phyloP scores from a whole-genome alignment of 164 flowering plant species.

The Liquidambar formosana region DNA sequence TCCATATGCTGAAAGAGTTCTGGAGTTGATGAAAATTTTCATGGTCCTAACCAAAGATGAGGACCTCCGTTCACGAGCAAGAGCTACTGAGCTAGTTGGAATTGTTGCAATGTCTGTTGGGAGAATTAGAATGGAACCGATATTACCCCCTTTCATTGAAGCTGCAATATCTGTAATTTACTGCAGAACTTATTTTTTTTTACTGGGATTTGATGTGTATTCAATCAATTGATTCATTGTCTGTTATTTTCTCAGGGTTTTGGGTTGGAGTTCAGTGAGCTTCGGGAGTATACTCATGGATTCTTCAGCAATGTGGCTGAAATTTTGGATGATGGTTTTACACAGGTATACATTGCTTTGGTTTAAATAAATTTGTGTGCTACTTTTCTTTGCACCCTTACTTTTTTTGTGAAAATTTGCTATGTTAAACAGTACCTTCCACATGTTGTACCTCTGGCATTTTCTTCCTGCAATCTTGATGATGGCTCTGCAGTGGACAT shows the following conservation, averaged over 20 bases:
- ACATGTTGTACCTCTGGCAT: conserved; percentile 89
- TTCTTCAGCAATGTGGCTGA: conserved; percentile 96
- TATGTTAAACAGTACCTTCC: conserved; percentile 73
- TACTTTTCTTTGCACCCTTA: neutral
- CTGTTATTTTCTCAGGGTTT: conserved; percentile 67
- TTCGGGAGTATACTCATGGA: conserved; percentile 95
- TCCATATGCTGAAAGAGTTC: conserved; percentile 92
- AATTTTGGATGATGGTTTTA: conserved; percentile 80
- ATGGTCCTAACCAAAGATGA: conserved; percentile 93
- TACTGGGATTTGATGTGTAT: neutral
- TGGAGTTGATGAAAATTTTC: conserved; percentile 88
- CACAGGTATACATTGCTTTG: conserved; percentile 47
- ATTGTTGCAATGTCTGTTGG: conserved; percentile 96
- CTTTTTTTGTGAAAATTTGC: conserved; percentile 7
- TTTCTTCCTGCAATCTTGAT: conserved; percentile 94
- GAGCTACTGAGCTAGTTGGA: conserved; percentile 97
- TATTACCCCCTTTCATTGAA: conserved; percentile 86
- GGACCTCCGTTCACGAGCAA: conserved; percentile 88
- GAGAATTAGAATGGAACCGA: conserved; percentile 78
- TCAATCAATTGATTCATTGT: neutral
- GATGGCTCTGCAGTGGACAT: conserved; percentile 93
- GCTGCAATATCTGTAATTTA: conserved; percentile 84
- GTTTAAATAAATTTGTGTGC: neutral
- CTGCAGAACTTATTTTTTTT: neutral
- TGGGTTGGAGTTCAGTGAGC: conserved; percentile 88